Conservation (phyloP, 2,329 filamentous ascomycete species). For the Emericellopsis atlantica region DNA sequence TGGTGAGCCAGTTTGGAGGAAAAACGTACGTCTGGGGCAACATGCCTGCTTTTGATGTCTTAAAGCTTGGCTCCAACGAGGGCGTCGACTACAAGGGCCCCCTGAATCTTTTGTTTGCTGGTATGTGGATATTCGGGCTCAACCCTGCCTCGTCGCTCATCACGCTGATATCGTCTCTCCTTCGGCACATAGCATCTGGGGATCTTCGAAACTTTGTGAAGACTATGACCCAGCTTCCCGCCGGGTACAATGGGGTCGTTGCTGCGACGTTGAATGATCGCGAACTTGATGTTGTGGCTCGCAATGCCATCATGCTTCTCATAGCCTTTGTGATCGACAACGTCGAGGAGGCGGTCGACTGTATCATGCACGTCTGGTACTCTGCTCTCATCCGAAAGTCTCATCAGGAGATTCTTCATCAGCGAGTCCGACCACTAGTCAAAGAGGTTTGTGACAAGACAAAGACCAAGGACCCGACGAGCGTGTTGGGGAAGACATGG, state of each 20-base stretch:
- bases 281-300: constrained; percentile 11
- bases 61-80: constrained; percentile 1
- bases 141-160: no score
- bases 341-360: constrained; percentile 2
- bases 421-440: constrained; percentile 4
- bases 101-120: constrained; percentile 3
- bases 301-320: constrained; percentile 26
- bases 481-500: not conserved
- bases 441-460: not conserved
- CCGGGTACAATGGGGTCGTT: constrained; percentile 10
- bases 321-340: constrained; percentile 1
- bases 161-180: not conserved
- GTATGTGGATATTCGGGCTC: no score
- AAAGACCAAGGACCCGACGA: not conserved
- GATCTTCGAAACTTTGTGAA: constrained; percentile 28
- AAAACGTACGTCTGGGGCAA: not conserved
- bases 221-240: constrained; percentile 19
- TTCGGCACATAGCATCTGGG: constrained; percentile 21
- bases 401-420: constrained; percentile 2
- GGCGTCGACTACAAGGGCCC: constrained; percentile 1
- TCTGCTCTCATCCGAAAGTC: constrained; percentile 3
- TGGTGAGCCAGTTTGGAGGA: not conserved
- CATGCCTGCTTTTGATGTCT: not conserved
- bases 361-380: constrained; percentile 6
- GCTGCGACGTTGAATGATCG: not conserved